Evolutionary conservation across 2,329 filamentous ascomycete genomes (phyloP).

Genomic region (Cladosporium oxysporum): DNA sequence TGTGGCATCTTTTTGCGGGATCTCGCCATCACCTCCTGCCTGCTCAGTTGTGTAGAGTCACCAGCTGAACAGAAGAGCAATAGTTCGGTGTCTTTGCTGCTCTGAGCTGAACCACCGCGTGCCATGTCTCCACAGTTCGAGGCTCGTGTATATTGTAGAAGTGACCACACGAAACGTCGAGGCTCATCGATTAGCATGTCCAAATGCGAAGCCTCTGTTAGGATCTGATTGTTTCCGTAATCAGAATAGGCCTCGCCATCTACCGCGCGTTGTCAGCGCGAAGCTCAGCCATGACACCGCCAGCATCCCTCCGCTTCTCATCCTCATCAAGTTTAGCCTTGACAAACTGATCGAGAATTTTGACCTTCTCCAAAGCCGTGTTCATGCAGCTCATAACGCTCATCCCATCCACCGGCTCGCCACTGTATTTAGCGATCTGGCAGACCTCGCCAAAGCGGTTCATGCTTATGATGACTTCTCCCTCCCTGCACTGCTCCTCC

Average conservation of each 20-base stretch:
- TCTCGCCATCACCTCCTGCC: too few species aligned
- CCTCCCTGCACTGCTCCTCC: constrained; percentile 75
- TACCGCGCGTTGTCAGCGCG: constrained; percentile 74
- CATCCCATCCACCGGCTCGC: constrained; percentile 77
- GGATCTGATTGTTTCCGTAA: not conserved
- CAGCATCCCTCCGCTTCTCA: constrained; percentile 72
- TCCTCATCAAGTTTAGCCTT: constrained; percentile 75
- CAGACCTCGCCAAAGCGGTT: constrained; percentile 90
- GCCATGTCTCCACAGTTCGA: not conserved
- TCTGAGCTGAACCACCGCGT: not conserved
- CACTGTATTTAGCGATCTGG: constrained; percentile 87
- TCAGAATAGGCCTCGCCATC: not conserved
- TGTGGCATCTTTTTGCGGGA: too few species aligned
- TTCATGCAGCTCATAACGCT: constrained; percentile 74
- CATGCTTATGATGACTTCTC: constrained; percentile 77
- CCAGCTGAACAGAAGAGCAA: not conserved
- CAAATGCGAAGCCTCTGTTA: not conserved
- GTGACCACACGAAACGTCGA: too few species aligned
- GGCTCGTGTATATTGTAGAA: not conserved
- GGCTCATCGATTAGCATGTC: not conserved
- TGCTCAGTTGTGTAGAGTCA: not conserved
- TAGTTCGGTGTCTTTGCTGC: not conserved
- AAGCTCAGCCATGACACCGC: constrained; percentile 76
- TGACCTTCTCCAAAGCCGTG: constrained; percentile 74
- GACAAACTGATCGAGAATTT: constrained; percentile 74